A percentile compares a stretch with the other conserved stretches of the same genome.
phyloP scores from a whole-genome alignment of 176 grass and related monocot species.

The Olyra latifolia region DNA sequence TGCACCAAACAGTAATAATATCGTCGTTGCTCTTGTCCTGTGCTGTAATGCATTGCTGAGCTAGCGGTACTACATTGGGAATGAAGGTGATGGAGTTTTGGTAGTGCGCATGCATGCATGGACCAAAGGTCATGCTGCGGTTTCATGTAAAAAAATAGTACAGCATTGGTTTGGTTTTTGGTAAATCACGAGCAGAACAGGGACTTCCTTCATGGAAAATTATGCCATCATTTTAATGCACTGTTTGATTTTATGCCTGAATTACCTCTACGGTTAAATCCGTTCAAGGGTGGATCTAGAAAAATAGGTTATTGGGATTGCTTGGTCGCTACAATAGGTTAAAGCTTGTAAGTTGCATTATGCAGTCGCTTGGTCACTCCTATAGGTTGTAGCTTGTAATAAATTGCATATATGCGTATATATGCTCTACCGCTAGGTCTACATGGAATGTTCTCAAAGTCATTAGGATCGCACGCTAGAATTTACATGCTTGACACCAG shows the following conservation, averaged over 20 bases:
- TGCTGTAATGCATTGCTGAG: neutral
- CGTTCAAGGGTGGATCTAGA: too few relatives aligned
- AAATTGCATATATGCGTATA: too few relatives aligned
- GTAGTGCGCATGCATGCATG: neutral
- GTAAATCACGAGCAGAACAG: neutral
- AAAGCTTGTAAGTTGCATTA: too few relatives aligned
- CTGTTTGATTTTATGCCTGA: neutral
- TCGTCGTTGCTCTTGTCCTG: neutral
- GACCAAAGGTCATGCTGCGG: neutral
- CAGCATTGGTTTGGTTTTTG: neutral
- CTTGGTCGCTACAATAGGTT: too few relatives aligned
- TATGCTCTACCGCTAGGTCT: too few relatives aligned
- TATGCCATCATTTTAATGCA: neutral
- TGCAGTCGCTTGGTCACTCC: too few relatives aligned
- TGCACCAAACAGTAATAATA: neutral
- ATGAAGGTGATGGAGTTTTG: neutral
- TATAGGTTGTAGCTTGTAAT: too few relatives aligned
- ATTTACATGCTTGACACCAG: neutral
- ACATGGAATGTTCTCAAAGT: too few relatives aligned
- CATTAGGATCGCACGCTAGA: too few relatives aligned
- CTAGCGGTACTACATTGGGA: neutral
- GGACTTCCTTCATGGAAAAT: neutral
- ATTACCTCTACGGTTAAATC: neutral
- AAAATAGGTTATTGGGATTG: too few relatives aligned
- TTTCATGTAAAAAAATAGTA: neutral